Evolutionary conservation across 352 stramenopile species (phyloP), one percentile per base, ranked within the genome.

Genomic region (Phytophthora melonis): DNA sequence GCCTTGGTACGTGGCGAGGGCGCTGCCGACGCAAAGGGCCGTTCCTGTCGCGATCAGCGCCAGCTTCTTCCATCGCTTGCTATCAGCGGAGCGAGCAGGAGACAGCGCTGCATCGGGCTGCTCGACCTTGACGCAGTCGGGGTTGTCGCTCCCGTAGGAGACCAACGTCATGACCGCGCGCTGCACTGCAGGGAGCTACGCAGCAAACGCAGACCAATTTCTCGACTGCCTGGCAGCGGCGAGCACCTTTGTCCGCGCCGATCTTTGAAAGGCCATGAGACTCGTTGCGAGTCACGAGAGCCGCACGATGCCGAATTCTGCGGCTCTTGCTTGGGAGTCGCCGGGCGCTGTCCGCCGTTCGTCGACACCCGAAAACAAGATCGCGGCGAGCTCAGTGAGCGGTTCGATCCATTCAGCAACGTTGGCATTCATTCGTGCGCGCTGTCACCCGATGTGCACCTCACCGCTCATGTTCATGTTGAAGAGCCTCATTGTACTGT

Each of bases 181-280:
- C 41, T 49, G 14, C 50, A 69, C 41, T 50, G 14, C 1, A n/a
- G 41, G 8, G 16, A 54, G 23, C 14, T 63, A 30, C 25, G 25
- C 25, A 30, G 18, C 36, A 34, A 34, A 63, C 58, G 67, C 67
- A 64, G 52, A 60, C 60, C 53, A 69, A 74, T 74, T 69, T 69
- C 67, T 64, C 67, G 58, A 74, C 67, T 74, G 66, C 11, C 27
- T 18, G 13, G 41, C 41, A 50, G 16, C 18, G 13, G 41, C 41
- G 18, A 18, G 41, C 41, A 50, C 25, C 25, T 43, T 56, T 21
- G 41, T 19, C n/a, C 58, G 32, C 32, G 14, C 30, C 58, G 50
- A 73, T 68, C 66, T 73, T 71, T 34, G 67, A 73, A 68, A 49
- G 27, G 45, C 43, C 23, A 60, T 25, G 60, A 61, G 67, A 74